These are phyloP conservation scores for Wickerhamomyces tratensis DNA, from an alignment of 805 yeast species.

Conservation along the genomic window DNA sequence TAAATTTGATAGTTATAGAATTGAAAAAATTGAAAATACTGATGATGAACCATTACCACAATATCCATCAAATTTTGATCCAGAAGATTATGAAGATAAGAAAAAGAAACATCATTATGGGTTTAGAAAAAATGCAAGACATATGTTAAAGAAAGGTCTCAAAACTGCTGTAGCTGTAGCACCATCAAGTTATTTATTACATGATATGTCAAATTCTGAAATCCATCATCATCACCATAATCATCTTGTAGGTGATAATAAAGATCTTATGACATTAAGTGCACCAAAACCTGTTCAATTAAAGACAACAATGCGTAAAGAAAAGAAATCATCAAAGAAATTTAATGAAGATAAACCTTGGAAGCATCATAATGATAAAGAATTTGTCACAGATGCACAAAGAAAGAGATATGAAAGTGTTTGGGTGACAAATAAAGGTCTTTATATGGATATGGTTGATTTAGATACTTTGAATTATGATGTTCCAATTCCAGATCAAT, in stretches of 20 bases:
- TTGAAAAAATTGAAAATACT: slow-evolving; percentile 1
- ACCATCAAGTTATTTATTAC: background rate
- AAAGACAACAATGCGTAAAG: slow-evolving; percentile 18
- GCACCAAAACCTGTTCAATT: slow-evolving; percentile 13
- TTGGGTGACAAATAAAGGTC: slow-evolving; percentile 84
- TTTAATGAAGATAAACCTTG: slow-evolving; percentile 91
- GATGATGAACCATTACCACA: slow-evolving; percentile 13
- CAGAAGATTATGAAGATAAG: slow-evolving; percentile 1
- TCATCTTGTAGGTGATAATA: background rate
- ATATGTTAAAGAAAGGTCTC: slow-evolving; percentile 13
- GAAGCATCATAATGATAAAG: slow-evolving; percentile 69
- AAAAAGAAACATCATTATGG: slow-evolving; percentile 6
- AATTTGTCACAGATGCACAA: slow-evolving; percentile 49
- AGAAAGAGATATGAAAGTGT: slow-evolving; percentile 86
- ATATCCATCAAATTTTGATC: slow-evolving; percentile 7
- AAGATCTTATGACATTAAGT: background rate
- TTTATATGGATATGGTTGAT: slow-evolving; percentile 32
- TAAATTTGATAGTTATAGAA: background rate
- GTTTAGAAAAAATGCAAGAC: slow-evolving; percentile 14
- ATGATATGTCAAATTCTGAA: background rate
- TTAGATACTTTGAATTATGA: slow-evolving; percentile 6
- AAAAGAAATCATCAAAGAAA: slow-evolving; percentile 20
- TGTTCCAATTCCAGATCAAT: slow-evolving; percentile 14
- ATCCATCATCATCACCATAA: background rate
- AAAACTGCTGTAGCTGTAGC: slow-evolving; percentile 5